phyloP scores from a whole-genome alignment of 805 yeast genomes.

The Cyberlindnera galapagoensis region DNA sequence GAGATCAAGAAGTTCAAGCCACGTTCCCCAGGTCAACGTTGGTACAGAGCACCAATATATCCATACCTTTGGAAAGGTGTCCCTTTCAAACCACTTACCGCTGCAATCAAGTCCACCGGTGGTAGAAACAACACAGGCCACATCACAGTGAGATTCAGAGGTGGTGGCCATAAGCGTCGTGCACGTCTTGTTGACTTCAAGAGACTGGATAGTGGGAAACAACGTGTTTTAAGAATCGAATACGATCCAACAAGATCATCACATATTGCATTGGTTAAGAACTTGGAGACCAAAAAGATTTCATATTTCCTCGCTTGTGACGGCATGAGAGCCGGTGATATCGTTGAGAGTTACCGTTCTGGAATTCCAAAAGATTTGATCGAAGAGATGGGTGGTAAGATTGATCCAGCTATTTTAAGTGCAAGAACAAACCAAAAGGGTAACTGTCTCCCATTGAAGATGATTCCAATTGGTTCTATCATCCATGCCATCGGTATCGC shows the following conservation, averaged over 20 bases:
- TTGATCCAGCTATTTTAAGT: constrained; percentile 86
- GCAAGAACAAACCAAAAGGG: constrained; percentile 88
- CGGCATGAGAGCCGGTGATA: constrained; percentile 90
- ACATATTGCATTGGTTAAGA: constrained; percentile 82
- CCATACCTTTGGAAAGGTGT: constrained; percentile 82
- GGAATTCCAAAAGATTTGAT: constrained; percentile 77
- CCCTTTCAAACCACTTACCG: constrained; percentile 72
- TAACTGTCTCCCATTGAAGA: constrained; percentile 83
- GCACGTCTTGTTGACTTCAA: constrained; percentile 74
- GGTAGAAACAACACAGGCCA: constrained; percentile 89
- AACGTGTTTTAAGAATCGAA: constrained; percentile 81
- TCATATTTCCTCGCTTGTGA: constrained; percentile 87
- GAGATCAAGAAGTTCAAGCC: constrained; percentile 73
- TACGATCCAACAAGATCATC: constrained; percentile 93
- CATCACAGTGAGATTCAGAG: constrained; percentile 89
- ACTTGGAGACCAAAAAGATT: constrained; percentile 50
- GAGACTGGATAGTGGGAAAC: constrained; percentile 63
- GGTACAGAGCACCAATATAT: constrained; percentile 85
- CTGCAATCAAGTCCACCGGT: constrained; percentile 61
- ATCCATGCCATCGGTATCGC: constrained; percentile 82
- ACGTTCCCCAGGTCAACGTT: constrained; percentile 78
- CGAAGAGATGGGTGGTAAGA: constrained; percentile 81
- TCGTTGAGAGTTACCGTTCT: constrained; percentile 79
- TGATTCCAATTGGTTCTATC: constrained; percentile 94
- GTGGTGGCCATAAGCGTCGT: constrained; percentile 94